phyloP scores from a whole-genome alignment of 306 rosid genomes.

The Medicago lupulina region DNA sequence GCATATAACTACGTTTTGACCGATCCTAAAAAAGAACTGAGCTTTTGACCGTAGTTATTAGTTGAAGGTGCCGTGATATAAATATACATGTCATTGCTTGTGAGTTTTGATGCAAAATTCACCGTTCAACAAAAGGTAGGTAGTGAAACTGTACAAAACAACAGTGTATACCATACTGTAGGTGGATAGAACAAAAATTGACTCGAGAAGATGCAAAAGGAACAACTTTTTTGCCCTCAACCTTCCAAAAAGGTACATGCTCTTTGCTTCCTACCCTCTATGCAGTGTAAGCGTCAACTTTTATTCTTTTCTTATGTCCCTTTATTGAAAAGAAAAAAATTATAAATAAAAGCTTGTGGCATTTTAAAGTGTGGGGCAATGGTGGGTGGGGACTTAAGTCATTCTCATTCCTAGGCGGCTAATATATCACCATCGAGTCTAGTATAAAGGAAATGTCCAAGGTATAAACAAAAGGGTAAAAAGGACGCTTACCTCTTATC shows the following conservation, averaged over 20 bases:
- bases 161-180: too few species aligned
- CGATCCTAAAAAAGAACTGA: too few species aligned
- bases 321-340: conserved; percentile 26
- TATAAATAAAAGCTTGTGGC: background rate
- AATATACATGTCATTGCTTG: too few species aligned
- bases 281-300: conserved; percentile 59
- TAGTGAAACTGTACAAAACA: too few species aligned
- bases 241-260: conserved; percentile 61
- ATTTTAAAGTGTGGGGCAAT: conserved; percentile 40
- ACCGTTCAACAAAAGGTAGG: too few species aligned
- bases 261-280: conserved; percentile 57
- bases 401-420: conserved; percentile 15
- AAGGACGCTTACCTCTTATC: conserved; percentile 34
- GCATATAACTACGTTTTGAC: too few species aligned
- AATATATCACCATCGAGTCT: conserved; percentile 18
- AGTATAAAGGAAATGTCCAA: conserved; percentile 30
- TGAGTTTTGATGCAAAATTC: too few species aligned
- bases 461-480: conserved; percentile 35
- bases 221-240: conserved; percentile 40
- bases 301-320: conserved; percentile 43
- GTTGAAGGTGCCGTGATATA: too few species aligned
- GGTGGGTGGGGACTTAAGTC: conserved; percentile 55
- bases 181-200: background rate
- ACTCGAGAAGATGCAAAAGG: conserved; percentile 39
- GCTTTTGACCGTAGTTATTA: too few species aligned